phyloP scores from a whole-genome alignment of 1,139 yeast species.

The Scheffersomyces titani region DNA sequence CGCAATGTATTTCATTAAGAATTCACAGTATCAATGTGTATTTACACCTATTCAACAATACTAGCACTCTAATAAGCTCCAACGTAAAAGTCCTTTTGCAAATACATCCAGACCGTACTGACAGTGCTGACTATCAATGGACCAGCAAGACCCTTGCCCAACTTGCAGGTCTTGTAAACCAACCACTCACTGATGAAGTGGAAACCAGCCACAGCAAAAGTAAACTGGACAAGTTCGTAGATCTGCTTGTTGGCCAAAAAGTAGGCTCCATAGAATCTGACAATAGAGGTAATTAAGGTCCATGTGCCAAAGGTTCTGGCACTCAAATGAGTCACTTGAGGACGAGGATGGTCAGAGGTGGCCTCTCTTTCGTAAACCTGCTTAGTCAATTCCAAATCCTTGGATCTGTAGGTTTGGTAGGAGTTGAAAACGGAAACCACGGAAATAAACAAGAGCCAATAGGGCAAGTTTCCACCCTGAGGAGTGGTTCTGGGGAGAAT shows the following conservation, averaged over 20 bases:
- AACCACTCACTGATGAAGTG: conserved; percentile 89
- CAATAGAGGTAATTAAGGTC: conserved; percentile 85
- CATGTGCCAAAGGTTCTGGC: conserved; percentile 98
- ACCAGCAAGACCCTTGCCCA: conserved; percentile 87
- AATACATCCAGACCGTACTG: conserved; percentile 61
- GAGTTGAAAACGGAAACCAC: conserved; percentile 91
- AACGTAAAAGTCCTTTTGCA: conserved; percentile 55
- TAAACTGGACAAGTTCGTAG: conserved; percentile 76
- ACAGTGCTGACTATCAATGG: conserved; percentile 70
- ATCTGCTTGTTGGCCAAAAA: conserved; percentile 62
- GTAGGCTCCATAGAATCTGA: conserved; percentile 86
- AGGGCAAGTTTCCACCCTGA: conserved; percentile 43
- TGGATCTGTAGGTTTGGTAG: conserved; percentile 75
- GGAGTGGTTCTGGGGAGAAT: conserved; percentile 30
- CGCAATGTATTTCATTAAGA: background rate
- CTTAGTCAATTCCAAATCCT: conserved; percentile 69
- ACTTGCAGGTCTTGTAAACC: conserved; percentile 71
- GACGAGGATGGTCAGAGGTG: conserved; percentile 40
- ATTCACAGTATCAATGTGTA: background rate
- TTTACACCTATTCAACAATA: background rate
- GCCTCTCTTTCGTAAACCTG: conserved; percentile 68
- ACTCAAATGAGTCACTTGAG: conserved; percentile 65
- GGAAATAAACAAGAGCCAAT: conserved; percentile 63
- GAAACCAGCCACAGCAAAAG: conserved; percentile 79
- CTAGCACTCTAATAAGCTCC: background rate